phyloP scores from a whole-genome alignment of 257 asterid species.

The Solanum sitiens region DNA sequence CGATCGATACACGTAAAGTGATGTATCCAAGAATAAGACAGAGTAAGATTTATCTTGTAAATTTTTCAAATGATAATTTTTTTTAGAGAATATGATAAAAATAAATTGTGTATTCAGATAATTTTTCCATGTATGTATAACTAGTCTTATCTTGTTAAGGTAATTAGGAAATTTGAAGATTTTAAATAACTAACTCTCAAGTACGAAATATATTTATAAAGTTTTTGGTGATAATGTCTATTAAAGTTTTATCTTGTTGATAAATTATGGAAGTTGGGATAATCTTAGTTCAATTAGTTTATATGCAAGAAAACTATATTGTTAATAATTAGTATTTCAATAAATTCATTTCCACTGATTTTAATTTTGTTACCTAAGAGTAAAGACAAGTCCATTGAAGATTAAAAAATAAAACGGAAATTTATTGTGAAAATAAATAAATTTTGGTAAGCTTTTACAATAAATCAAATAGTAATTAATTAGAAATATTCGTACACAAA shows the following conservation, averaged over 20 bases:
- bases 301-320: slow-evolving; percentile 16
- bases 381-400: neutral
- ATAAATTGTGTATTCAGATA: too few relatives aligned
- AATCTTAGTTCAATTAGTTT: slow-evolving; percentile 4
- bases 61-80: too few relatives aligned
- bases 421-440: neutral
- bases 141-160: neutral
- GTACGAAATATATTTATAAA: neutral
- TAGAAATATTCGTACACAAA: neutral
- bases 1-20: too few relatives aligned
- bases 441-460: too few relatives aligned
- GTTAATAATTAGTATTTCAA: neutral
- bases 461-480: too few relatives aligned
- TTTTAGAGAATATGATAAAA: too few relatives aligned
- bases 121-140: too few relatives aligned
- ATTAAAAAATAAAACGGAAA: neutral
- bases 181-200: neutral
- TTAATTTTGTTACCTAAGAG: neutral
- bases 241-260: neutral
- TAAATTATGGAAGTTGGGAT: neutral
- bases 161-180: neutral
- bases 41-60: too few relatives aligned
- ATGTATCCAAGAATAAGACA: too few relatives aligned
- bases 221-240: neutral
- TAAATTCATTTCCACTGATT: neutral